Base-by-base conservation (phyloP, 768 basidiomycete species). In the Suillus tomentosus region DNA sequence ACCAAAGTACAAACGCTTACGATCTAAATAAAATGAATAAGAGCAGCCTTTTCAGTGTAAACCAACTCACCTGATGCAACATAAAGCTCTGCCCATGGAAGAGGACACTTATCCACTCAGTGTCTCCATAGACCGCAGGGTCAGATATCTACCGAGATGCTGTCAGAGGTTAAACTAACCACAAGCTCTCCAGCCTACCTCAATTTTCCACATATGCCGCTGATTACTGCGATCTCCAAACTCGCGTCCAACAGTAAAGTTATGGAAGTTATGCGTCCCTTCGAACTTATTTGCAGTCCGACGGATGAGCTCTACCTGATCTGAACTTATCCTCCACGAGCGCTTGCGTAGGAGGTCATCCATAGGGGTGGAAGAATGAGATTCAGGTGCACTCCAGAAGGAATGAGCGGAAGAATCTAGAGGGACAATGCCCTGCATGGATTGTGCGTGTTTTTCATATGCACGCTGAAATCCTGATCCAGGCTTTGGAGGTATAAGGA, bases 1-100 rank as follows among this genome's bases (percentile, higher is more conserved):
- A 64, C 39, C 10, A 62, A 13, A 34, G 27, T 27, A 2, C 10
- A 48, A 42, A 74, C 27, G 2, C 76, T 71, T 62, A 76, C 76
- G 61, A 76, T 77, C 74, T 76, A 64, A 42, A 56, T 39, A 13
- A 60, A 64, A 51, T 60, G 63, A 54, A 62, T 63, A 73, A 69
- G 63, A 68, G 65, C 45, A 39, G 43, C 74, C 80, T 64, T 68
- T 66, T 48, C 22, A 31, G 34, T 39, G 14, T 24, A 64, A 42
- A 55, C 71, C 39, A n/a, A 78, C 82, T 61, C 70, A 95, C 95
- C 82, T 99, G 97, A 76, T 99, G 96, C 61, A 99, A 78, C 97
- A 99, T 99, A 76, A 99, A 99, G 70, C 94, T 95, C 76, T 99
- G 97, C 0, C 96, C 97, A 73, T 99, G 95, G 74, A 97, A 91